A percentile compares a stretch with the other conserved stretches of the same genome.
These are phyloP conservation scores for Plasmopara muralis DNA, from an alignment of 352 stramenopile species.

Conservation along the genomic window DNA sequence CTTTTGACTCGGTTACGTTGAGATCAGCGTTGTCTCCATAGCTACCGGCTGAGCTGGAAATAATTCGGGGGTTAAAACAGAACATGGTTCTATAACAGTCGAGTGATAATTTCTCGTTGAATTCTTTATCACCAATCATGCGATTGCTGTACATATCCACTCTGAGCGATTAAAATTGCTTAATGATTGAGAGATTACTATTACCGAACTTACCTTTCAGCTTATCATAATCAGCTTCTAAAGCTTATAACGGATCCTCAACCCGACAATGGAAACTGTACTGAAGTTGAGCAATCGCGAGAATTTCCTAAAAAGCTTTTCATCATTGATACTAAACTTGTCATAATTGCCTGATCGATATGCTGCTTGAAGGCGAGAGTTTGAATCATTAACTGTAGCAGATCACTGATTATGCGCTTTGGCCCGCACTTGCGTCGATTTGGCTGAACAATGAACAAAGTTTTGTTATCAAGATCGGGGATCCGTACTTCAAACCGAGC, in stretches of 20 bases:
- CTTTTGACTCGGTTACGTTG: conserved; percentile 13
- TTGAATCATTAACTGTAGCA: conserved; percentile 8
- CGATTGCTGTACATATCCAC: conserved; percentile 21
- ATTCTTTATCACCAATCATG: conserved; percentile 16
- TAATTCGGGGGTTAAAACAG: conserved; percentile 19
- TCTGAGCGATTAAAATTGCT: conserved; percentile 9
- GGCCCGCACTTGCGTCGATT: not conserved
- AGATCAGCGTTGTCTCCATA: conserved; percentile 20
- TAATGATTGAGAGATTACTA: not conserved
- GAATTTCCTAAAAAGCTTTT: conserved; percentile 11
- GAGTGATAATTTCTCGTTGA: conserved; percentile 14
- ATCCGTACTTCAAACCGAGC: no score
- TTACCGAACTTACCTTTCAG: not conserved
- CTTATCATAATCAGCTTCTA: conserved; percentile 8
- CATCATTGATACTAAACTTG: conserved; percentile 10
- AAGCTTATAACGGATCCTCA: conserved; percentile 3
- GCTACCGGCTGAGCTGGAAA: conserved; percentile 14
- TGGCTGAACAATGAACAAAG: no score
- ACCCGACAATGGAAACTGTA: no score
- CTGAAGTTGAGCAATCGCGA: conserved; percentile 1
- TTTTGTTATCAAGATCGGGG: no score
- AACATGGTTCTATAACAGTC: conserved; percentile 17
- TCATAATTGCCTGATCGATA: conserved; percentile 13
- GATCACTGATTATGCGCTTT: conserved; percentile 8
- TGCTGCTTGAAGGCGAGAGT: conserved; percentile 6